Evolutionary conservation across 2,329 filamentous ascomycete species (phyloP).

Genomic region (Fusarium floridanum): DNA sequence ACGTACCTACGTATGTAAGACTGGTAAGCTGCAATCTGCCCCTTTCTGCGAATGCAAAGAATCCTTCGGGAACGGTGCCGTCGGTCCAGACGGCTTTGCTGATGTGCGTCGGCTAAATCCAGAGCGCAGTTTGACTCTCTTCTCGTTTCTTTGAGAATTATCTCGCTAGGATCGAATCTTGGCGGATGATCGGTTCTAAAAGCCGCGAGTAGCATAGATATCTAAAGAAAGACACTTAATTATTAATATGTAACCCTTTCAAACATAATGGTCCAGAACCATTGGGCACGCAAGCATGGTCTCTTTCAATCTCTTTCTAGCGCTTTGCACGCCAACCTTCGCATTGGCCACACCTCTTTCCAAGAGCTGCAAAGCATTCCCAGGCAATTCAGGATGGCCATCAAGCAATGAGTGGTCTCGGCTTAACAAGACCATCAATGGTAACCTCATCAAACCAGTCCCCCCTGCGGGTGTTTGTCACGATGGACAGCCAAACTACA

Average conservation of each 20-base stretch:
- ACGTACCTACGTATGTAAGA: slow-evolving; percentile 14
- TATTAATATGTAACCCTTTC: not conserved
- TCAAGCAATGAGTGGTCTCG: slow-evolving; percentile 8
- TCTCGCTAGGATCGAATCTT: not conserved
- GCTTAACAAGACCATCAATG: slow-evolving; percentile 6
- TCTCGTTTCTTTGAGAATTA: not conserved
- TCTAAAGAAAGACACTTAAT: not conserved
- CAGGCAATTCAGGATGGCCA: not conserved
- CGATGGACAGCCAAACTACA: slow-evolving; percentile 11
- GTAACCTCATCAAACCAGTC: slow-evolving; percentile 5
- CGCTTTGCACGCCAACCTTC: slow-evolving; percentile 7
- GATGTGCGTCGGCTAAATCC: slow-evolving; percentile 22
- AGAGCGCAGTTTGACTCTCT: not conserved
- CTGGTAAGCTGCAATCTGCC: slow-evolving; percentile 9
- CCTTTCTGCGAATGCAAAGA: not conserved
- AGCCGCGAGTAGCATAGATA: not conserved
- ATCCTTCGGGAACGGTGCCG: slow-evolving; percentile 27
- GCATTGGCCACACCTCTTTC: slow-evolving; percentile 2
- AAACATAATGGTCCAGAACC: not conserved
- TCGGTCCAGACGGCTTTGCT: slow-evolving; percentile 21
- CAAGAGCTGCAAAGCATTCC: slow-evolving; percentile 14
- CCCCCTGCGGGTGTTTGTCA: slow-evolving; percentile 13
- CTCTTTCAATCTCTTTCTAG: not conserved
- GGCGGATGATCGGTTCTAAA: not conserved
- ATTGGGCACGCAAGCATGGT: not conserved